Conservation (phyloP, 208 protist species). For the Acanthamoeba triangularis region DNA sequence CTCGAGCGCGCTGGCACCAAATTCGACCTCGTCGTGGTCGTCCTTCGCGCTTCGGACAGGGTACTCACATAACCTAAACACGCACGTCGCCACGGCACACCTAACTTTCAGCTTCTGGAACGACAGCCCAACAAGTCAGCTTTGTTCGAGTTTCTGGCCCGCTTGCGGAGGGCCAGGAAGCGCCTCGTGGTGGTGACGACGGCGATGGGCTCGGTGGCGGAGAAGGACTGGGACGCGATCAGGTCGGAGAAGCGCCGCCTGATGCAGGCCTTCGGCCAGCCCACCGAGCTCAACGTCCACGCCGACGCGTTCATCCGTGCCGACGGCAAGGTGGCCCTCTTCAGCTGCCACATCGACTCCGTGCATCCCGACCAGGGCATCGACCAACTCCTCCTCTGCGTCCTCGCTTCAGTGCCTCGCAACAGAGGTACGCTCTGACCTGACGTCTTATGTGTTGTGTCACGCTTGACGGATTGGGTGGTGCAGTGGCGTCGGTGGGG, state of each 20-base stretch:
- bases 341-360: constrained; percentile 2
- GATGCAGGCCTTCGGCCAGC: neutral
- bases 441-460: neutral
- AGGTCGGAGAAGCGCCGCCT: neutral
- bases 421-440: neutral
- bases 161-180: neutral
- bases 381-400: constrained; percentile 1
- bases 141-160: neutral
- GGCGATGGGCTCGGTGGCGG: neutral
- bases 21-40: neutral
- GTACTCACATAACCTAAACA: neutral
- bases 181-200: neutral
- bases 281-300: neutral
- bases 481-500: too few species aligned
- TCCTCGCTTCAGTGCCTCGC: neutral
- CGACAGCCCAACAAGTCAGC: too few species aligned
- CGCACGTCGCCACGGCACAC: too few species aligned
- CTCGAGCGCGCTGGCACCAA: neutral
- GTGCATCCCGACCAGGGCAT: neutral
- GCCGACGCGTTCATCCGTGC: neutral
- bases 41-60: neutral
- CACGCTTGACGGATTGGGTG: too few species aligned
- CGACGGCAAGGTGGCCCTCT: neutral
- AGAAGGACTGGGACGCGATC: neutral
- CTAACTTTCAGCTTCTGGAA: too few species aligned